phyloP scores from a whole-genome alignment of 352 stramenopile genomes.

The Elongisporangium prolatum region DNA sequence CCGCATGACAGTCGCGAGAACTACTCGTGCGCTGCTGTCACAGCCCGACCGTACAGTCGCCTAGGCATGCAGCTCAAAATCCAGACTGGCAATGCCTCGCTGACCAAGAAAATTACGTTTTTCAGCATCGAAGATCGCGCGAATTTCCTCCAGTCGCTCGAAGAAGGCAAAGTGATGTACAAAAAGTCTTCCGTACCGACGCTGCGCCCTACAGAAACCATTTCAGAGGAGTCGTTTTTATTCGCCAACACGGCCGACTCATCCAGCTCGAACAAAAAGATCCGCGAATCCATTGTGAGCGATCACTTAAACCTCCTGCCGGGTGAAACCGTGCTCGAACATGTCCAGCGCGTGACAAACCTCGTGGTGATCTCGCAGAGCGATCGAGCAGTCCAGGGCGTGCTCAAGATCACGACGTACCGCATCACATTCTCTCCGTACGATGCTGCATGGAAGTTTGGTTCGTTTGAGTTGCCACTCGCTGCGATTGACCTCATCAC shows the following conservation, averaged over 20 bases:
- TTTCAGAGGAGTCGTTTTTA: slow-evolving; percentile 25
- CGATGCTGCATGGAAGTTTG: slow-evolving; percentile 80
- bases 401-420: slow-evolving; percentile 82
- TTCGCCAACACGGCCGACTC: slow-evolving; percentile 5
- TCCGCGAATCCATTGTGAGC: slow-evolving; percentile 60
- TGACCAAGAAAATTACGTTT: slow-evolving; percentile 86
- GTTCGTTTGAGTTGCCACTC: slow-evolving; percentile 78
- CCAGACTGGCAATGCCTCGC: slow-evolving; percentile 59
- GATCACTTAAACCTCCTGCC: slow-evolving; percentile 56
- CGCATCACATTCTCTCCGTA: slow-evolving; percentile 83
- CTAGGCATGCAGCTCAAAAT: slow-evolving; percentile 86
- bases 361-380: slow-evolving; percentile 81
- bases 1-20: slow-evolving; percentile 72
- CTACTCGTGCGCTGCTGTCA: slow-evolving; percentile 77
- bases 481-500: slow-evolving; percentile 77
- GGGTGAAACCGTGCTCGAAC: slow-evolving; percentile 67
- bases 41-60: slow-evolving; percentile 66
- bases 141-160: slow-evolving; percentile 77
- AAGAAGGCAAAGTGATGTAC: slow-evolving; percentile 82
- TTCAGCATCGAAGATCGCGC: slow-evolving; percentile 75
- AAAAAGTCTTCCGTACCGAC: slow-evolving; percentile 36
- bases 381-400: slow-evolving; percentile 78
- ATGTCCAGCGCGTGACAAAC: slow-evolving; percentile 83
- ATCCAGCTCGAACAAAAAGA: slow-evolving; percentile 24
- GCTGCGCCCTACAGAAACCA: slow-evolving; percentile 15